Evolutionary conservation across 1,139 yeast species (phyloP).

Genomic region (Geotrichum citri-aurantii): DNA sequence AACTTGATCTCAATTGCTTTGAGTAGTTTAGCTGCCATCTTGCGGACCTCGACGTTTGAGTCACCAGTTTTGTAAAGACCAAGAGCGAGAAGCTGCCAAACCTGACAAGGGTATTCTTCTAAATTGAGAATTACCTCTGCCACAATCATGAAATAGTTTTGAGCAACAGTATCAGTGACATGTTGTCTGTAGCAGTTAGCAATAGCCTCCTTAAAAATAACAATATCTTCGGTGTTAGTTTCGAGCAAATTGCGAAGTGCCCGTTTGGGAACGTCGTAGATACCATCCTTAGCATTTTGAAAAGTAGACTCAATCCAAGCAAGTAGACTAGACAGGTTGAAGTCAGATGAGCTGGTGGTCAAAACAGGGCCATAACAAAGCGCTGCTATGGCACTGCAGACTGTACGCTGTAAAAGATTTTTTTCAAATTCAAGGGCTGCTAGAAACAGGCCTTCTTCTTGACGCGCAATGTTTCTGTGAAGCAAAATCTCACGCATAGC

Average conservation of each 20-base stretch:
- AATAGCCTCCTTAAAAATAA: conserved; percentile 58
- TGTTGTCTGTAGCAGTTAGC: conserved; percentile 54
- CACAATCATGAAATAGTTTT: conserved; percentile 64
- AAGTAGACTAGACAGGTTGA: conserved; percentile 63
- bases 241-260: conserved; percentile 66
- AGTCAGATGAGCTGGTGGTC: conserved; percentile 46
- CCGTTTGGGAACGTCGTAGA: conserved; percentile 59
- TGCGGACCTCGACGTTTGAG: conserved; percentile 53
- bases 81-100: conserved; percentile 56
- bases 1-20: conserved; percentile 50
- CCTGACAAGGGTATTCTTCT: conserved; percentile 42
- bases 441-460: conserved; percentile 42
- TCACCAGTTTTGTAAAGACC: conserved; percentile 68
- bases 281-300: conserved; percentile 51
- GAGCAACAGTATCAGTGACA: conserved; percentile 44
- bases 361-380: conserved; percentile 49
- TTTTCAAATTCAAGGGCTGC: conserved; percentile 84
- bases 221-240: conserved; percentile 52
- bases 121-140: conserved; percentile 53
- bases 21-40: conserved; percentile 55
- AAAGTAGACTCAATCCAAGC: conserved; percentile 75
- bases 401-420: conserved; percentile 61
- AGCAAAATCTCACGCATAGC: conserved; percentile 44
- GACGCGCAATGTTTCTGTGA: conserved; percentile 28
- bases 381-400: conserved; percentile 79